Base-by-base conservation (phyloP, 2,329 filamentous ascomycete species). In the Periglandula ipomoeae region DNA sequence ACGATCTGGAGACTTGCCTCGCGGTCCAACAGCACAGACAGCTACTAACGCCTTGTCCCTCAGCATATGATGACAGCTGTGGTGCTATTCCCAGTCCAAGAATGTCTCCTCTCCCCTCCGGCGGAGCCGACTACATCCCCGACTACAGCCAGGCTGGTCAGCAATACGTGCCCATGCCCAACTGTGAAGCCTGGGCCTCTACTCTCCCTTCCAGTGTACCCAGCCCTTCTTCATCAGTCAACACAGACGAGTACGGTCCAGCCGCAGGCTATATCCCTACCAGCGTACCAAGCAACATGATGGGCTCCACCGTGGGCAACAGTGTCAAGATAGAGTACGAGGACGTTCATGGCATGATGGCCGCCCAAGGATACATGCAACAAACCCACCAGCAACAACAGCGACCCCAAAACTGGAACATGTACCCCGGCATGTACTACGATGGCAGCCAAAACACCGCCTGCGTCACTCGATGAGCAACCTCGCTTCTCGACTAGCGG, bases 171-270 rank as follows among this genome's bases (percentile, higher is more conserved):
- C 59, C 61, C 30, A 57, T 66, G 32, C 63, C 70, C 44, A 72
- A 70, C 59, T 68, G 68, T 52, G 73, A 74, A 52, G 61, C 67
- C 22, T 77, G 74, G 74, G 64, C 71, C 11, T 61, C 67, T 40
- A 63, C 65, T 13, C 63, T 75, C 7, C 63, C 71, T 22, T 74
- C 74, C 44, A 73, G 68, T 44, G 73, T 73, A 10, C 75, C 75
- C 19, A 78, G 74, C 58, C 74, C 75, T 17, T 69, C 72, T 3
- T 76, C 75, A 2, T 74, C 74, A 2, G 68, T 65, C 40, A 65
- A 65, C 46, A 65, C 67, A 44, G 72, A 76, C 44, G 74, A 78
- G 44, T 75, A 73, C 58, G 66, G 62, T 50, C 60, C 58, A 47
- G 53, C 47, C 44, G 56, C 58, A 24, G 63, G 56, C 52, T 77